Evolutionary conservation across 2,329 filamentous ascomycete genomes (phyloP).

Genomic region (Trichoderma aggressivum): DNA sequence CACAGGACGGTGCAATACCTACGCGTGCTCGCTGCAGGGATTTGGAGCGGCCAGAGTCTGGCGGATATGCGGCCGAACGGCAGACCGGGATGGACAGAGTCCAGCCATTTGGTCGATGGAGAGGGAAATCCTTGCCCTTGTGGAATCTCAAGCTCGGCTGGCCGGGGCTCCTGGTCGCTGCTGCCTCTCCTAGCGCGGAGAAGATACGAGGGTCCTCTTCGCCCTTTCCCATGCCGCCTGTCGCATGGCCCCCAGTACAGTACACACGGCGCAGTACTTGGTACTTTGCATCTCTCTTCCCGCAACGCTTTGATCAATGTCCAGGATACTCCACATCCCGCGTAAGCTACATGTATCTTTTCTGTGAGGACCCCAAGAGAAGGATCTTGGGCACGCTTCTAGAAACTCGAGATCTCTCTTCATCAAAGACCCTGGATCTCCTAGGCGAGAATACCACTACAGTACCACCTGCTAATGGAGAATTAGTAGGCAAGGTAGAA

Average conservation of each 20-base stretch:
- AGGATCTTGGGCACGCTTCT: conserved; percentile 5
- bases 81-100: conserved; percentile 28
- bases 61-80: conserved; percentile 26
- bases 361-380: background rate
- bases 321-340: background rate
- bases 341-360: background rate
- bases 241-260: background rate
- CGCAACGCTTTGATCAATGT: background rate
- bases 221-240: conserved; percentile 2
- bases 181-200: conserved; percentile 2
- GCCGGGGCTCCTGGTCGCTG: background rate
- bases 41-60: conserved; percentile 22
- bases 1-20: background rate
- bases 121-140: conserved; percentile 25
- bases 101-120: conserved; percentile 28
- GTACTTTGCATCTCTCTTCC: background rate
- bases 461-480: background rate
- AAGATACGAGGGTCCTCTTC: background rate
- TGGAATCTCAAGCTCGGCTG: background rate
- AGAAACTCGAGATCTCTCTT: background rate
- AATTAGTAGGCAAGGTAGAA: background rate
- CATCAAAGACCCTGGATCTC: conserved; percentile 1
- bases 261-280: background rate
- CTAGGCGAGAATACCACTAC: background rate
- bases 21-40: background rate